Base-by-base conservation (phyloP, 805 yeast genomes). In the Metahyphopichia silvanorum region DNA sequence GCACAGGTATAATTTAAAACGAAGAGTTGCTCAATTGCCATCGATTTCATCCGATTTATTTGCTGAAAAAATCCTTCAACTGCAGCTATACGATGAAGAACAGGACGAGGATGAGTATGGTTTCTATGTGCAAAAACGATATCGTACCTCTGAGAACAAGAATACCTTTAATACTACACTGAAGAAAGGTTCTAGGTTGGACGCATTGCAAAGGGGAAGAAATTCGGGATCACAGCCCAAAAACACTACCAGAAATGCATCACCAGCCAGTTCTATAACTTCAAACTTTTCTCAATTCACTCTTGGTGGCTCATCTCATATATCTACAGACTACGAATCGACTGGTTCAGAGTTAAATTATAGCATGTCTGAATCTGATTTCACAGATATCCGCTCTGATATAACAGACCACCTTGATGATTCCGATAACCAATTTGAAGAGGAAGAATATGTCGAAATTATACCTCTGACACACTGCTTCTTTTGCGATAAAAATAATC, bases 41-140 rank as follows among this genome's bases (percentile, higher is more conserved):
- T 82, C 95, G 1, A 76, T 88, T 19, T 62, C 79, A 13, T 76
- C 86, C 2, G 83, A 71, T 24, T 60, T 73, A 2, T 84, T 84
- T 57, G 85, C 84, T 14, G 84, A 81, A 43, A 83, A 86, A 53
- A 82, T 83, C 21, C 51, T 66, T 31, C 25, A 33, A 9, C 49
- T 42, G 18, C 57, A 49, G 35, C 18, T 31, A 8, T 22, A 32
- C n/a, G 31, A 23, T 6, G 48, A 40, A 4, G 39, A 33, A 20
- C 40, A 37, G 8, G 46, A 46, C 10, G 79, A 72, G 36, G 81
- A 75, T 49, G 82, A 77, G 38, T 72, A 57, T 50, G 82, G 83
- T 0, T 77, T 77, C 49, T 53, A 50, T 28, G 51, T 74, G 4
- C 54, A 52, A 32, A 46, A 53, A 35, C 31, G 21, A 36, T 13